Evolutionary conservation across 768 basidiomycete species (phyloP).

Genomic region (Phaeotremella fagi): DNA sequence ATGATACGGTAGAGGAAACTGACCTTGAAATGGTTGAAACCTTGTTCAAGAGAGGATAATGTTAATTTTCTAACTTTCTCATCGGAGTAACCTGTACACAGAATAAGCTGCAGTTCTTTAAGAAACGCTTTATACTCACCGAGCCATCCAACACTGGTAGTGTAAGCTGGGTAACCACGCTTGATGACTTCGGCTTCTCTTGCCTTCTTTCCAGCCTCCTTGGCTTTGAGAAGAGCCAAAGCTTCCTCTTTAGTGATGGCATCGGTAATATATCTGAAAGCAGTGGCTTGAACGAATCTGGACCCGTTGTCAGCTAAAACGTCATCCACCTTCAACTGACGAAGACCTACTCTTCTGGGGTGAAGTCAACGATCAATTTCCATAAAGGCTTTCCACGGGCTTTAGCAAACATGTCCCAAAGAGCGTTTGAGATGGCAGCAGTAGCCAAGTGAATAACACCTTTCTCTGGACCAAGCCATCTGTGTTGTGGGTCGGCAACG

Average conservation of each 20-base stretch:
- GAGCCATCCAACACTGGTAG: slow-evolving; percentile 90
- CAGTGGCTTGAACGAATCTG: slow-evolving; percentile 62
- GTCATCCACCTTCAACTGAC: no score
- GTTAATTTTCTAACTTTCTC: slow-evolving; percentile 85
- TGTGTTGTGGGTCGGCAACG: slow-evolving; percentile 78
- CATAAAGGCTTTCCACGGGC: slow-evolving; percentile 76
- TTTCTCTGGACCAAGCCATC: slow-evolving; percentile 95
- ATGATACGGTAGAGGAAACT: neutral
- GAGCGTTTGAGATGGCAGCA: slow-evolving; percentile 81
- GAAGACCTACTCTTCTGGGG: slow-evolving; percentile 50
- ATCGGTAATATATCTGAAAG: slow-evolving; percentile 89
- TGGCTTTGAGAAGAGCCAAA: slow-evolving; percentile 69
- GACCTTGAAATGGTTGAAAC: slow-evolving; percentile 94
- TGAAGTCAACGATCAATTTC: slow-evolving; percentile 90
- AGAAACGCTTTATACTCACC: slow-evolving; percentile 50
- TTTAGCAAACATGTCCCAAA: slow-evolving; percentile 71
- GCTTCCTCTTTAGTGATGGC: slow-evolving; percentile 89
- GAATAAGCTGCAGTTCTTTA: neutral
- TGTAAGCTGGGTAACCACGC: slow-evolving; percentile 81
- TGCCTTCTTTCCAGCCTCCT: slow-evolving; percentile 69
- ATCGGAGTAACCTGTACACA: slow-evolving; percentile 68
- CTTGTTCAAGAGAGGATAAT: slow-evolving; percentile 72
- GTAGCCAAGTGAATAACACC: slow-evolving; percentile 89
- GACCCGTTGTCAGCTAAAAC: no score
- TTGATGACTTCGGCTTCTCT: slow-evolving; percentile 70